A percentile compares a stretch with the other conserved stretches of the same genome.
Conservation (phyloP, 163 green algal genomes). For the Scenedesmus sp. region DNA sequence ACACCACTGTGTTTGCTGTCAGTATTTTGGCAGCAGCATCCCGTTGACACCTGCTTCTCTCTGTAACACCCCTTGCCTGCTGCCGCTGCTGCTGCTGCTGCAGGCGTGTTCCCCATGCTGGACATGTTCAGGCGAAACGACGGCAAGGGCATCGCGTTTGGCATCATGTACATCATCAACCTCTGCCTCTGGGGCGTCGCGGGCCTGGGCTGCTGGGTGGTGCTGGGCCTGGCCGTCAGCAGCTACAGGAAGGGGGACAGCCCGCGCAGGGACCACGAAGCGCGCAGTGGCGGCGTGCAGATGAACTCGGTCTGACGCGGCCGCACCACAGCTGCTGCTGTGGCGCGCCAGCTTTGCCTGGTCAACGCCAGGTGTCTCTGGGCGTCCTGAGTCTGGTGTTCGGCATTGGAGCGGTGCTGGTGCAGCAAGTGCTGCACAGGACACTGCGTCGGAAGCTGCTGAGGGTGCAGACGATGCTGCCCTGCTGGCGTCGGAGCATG, state of each 20-base stretch:
- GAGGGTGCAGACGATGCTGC: background rate
- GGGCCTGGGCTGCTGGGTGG: conserved; percentile 36
- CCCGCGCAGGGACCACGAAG: conserved; percentile 34
- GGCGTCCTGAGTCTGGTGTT: too few species aligned
- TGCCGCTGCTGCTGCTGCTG: background rate
- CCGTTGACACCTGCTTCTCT: too few species aligned
- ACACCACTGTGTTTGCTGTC: background rate
- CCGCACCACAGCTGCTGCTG: background rate
- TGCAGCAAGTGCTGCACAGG: background rate
- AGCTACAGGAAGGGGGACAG: conserved; percentile 33
- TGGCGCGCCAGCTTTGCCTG: background rate
- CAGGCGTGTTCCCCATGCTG: conserved; percentile 52
- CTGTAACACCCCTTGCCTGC: too few species aligned
- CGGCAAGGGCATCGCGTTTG: conserved; percentile 43
- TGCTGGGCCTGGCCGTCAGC: conserved; percentile 2
- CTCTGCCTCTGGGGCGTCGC: conserved; percentile 45
- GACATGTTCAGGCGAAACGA: background rate
- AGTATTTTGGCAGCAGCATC: too few species aligned
- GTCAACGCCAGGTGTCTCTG: too few species aligned
- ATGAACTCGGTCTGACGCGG: conserved; percentile 26
- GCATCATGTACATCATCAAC: conserved; percentile 59
- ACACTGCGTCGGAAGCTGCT: background rate
- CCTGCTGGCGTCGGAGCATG: background rate
- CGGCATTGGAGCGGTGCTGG: background rate
- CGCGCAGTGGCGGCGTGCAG: conserved; percentile 41